phyloP scores from a whole-genome alignment of 2,329 filamentous ascomycete species.

The Sclerotinia subarctica region DNA sequence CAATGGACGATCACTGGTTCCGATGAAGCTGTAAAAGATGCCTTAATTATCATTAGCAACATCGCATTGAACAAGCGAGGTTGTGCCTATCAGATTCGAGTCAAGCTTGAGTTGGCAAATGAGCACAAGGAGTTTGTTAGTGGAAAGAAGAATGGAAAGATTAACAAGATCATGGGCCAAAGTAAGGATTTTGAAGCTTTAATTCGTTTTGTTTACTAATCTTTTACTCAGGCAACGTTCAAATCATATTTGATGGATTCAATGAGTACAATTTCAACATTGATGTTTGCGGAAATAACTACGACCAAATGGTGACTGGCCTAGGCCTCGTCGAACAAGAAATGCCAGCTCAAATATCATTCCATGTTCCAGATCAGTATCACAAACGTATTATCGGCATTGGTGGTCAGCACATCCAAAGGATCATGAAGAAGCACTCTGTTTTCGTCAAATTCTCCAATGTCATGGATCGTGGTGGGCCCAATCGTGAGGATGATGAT shows the following conservation, averaged over 20 bases:
- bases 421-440: constrained; percentile 99
- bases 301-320: constrained; percentile 92
- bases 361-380: constrained; percentile 98
- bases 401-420: constrained; percentile 95
- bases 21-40: constrained; percentile 92
- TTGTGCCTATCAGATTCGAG: constrained; percentile 80
- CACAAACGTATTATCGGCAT: constrained; percentile 99
- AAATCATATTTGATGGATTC: constrained; percentile 98
- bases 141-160: constrained; percentile 99
- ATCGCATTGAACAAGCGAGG: constrained; percentile 84
- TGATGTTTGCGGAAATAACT: constrained; percentile 87
- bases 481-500: constrained; percentile 94
- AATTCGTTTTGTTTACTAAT: neutral
- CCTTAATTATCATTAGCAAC: constrained; percentile 90
- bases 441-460: constrained; percentile 99
- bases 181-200: constrained; percentile 45
- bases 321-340: constrained; percentile 93
- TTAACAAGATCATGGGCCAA: constrained; percentile 99
- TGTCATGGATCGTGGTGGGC: constrained; percentile 89
- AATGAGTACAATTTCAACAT: constrained; percentile 99
- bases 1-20: constrained; percentile 93
- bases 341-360: constrained; percentile 98
- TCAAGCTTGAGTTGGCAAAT: constrained; percentile 98
- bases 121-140: constrained; percentile 99
- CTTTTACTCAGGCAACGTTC: constrained; percentile 62